Conservation (phyloP, 345 rosid species). For the Lumnitzera racemosa region DNA sequence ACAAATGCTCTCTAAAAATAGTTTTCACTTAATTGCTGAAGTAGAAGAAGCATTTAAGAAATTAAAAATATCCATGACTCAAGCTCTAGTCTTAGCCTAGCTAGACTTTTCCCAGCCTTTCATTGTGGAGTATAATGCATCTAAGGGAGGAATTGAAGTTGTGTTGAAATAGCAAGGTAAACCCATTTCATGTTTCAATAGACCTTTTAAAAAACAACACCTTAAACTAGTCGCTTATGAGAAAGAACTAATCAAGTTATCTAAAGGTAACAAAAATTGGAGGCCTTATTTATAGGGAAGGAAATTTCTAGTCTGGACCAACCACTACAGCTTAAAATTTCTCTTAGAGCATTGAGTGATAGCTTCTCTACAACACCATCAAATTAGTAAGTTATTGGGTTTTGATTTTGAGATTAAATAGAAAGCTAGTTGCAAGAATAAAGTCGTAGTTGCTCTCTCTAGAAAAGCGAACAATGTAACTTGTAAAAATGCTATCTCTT, state of each 20-base stretch:
- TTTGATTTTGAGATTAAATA: neutral
- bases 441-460: too few species aligned
- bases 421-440: too few species aligned
- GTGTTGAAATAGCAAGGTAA: neutral
- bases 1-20: too few species aligned
- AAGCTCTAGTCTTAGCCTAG: too few species aligned
- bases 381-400: constrained; percentile 1
- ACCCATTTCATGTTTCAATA: neutral
- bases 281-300: constrained; percentile 3
- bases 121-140: too few species aligned
- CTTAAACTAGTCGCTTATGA: neutral
- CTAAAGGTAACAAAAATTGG: constrained; percentile 1
- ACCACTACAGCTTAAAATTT: constrained; percentile 2
- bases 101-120: too few species aligned
- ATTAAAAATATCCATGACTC: too few species aligned
- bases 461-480: too few species aligned
- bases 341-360: neutral
- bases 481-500: too few species aligned
- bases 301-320: neutral
- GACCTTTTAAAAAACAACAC: neutral
- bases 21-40: too few species aligned
- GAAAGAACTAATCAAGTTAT: neutral
- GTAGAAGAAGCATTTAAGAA: too few species aligned
- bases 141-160: too few species aligned
- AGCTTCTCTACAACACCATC: constrained; percentile 2